phyloP scores from a whole-genome alignment of 371 early-diverging fungal species.

The Apophysomyces trapeziformis region DNA sequence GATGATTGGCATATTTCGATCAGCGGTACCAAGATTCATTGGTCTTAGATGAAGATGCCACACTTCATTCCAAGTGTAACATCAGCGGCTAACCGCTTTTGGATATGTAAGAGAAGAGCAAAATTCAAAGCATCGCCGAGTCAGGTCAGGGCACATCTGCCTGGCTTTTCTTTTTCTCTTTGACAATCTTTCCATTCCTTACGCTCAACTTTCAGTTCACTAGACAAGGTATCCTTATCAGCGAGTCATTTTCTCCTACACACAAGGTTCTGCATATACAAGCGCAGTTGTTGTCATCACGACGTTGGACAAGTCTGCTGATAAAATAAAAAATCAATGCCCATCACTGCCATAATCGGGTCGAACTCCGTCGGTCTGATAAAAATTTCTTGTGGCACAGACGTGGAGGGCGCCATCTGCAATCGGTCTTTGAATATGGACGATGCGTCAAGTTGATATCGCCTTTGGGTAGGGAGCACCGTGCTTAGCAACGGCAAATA shows the following conservation, averaged over 20 bases:
- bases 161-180: neutral
- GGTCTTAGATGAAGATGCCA: neutral
- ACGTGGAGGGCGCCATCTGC: neutral
- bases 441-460: neutral
- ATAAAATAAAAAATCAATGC: neutral
- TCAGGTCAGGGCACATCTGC: neutral
- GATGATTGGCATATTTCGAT: constrained; percentile 3
- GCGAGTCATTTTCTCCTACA: neutral
- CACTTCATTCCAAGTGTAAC: neutral
- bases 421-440: neutral
- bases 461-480: neutral
- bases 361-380: constrained; percentile 1
- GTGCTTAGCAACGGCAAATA: neutral
- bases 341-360: constrained; percentile 5
- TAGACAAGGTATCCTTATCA: too few species aligned
- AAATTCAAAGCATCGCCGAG: neutral
- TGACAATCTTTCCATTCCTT: neutral
- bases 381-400: constrained; percentile 10
- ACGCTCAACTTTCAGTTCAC: neutral
- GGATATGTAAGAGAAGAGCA: neutral
- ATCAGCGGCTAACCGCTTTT: neutral
- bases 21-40: neutral
- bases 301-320: neutral
- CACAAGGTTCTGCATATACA: neutral
- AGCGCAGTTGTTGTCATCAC: constrained; percentile 1